Base-by-base conservation (phyloP, 768 basidiomycete genomes). In the Trametes cinnabarina region DNA sequence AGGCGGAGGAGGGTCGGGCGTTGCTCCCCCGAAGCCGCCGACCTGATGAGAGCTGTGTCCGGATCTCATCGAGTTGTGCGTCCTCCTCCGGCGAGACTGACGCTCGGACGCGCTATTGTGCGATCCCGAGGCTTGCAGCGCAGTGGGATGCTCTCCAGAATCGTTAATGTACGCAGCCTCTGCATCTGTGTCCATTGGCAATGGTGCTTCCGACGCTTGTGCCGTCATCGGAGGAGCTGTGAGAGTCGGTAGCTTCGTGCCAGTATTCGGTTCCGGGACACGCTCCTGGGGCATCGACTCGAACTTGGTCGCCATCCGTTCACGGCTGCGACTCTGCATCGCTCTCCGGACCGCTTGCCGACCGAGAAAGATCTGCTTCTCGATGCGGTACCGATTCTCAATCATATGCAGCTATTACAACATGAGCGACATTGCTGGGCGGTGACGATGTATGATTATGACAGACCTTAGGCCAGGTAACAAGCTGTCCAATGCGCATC, bases 401-500 rank as follows among this genome's bases (percentile, higher is more conserved):
- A 98, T 91, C 83, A 98, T 98, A 65, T 92, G 93, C 14, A 97
- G 74, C 94, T 95, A 65, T 12, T 28, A 11, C 19, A 19, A 39
- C 23, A 19, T n/a, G 15, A 39, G 7, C 47, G 6, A 32, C 30
- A 1, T 32, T 23, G 9, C 3, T 11, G n/a, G 7, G 3, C 4
- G 22, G 9, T 12, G 10, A 3, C 4, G 22, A 14, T 12, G 10
- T 4, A 32, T 34, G 25, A 25, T 26, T 20, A 7, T 3, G 3
- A 3, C 17, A 11, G 20, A 96, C 91, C 77, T 96, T 98, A 0
- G 97, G 96, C 94, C 94, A 99, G n/a, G 97, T 91, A 26, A 94
- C 96, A 10, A 83, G 69, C 73, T 97, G 80, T 11, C 97, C 97
- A 0, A 93, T 90, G 53, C 77, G 76, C 59, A 97, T 82, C 92